Evolutionary conservation across 106 monocot species (phyloP).

Genomic region (Cymbidium sinense): DNA sequence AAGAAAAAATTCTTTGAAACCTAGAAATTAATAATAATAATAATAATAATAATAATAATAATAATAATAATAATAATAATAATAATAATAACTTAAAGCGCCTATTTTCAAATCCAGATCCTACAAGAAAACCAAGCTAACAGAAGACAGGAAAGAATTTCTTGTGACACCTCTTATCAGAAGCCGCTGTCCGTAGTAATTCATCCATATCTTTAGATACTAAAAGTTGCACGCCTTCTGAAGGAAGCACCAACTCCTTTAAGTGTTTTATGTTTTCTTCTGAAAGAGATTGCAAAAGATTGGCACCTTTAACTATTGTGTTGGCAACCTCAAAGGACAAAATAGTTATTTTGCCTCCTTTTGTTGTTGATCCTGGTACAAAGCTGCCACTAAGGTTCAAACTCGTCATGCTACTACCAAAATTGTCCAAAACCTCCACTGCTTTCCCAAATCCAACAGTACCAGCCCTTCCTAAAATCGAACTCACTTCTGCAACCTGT

Average conservation of each 20-base stretch:
- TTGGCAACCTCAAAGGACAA: slow-evolving; percentile 95
- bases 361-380: slow-evolving; percentile 52
- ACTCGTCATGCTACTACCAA: slow-evolving; percentile 93
- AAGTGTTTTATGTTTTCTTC: slow-evolving; percentile 67
- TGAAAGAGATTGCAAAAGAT: slow-evolving; percentile 81
- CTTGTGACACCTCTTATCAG: slow-evolving; percentile 67
- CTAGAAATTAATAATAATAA: not conserved
- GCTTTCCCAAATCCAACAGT: slow-evolving; percentile 83
- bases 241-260: slow-evolving; percentile 72
- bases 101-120: not conserved
- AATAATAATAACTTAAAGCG: not conserved
- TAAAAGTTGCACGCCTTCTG: slow-evolving; percentile 73
- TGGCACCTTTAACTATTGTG: slow-evolving; percentile 83
- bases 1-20: not conserved
- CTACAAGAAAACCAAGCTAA: not conserved
- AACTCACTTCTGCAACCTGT: slow-evolving; percentile 85
- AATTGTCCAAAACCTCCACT: slow-evolving; percentile 87
- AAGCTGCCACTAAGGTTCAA: slow-evolving; percentile 61
- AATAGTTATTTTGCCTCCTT: slow-evolving; percentile 74
- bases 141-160: not conserved
- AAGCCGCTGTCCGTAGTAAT: slow-evolving; percentile 59
- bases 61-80: too few relatives aligned
- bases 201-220: slow-evolving; percentile 84
- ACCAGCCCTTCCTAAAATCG: slow-evolving; percentile 74
- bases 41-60: too few relatives aligned